These are phyloP conservation scores for Rhizopus sp. DNA, from an alignment of 371 early-diverging fungal genomes.

Conservation along the genomic window DNA sequence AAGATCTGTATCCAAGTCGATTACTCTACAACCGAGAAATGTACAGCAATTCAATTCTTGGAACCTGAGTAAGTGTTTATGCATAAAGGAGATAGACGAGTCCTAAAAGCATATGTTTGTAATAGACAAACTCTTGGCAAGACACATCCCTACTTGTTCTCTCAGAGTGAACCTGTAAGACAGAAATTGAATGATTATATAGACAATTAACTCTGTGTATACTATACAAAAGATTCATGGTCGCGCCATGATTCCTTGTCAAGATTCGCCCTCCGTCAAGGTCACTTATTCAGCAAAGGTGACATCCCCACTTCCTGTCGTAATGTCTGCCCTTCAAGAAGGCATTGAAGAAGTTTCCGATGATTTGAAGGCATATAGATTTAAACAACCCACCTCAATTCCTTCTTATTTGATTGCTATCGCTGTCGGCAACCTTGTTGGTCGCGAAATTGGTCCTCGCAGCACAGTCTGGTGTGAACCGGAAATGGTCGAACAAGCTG, in stretches of 20 bases:
- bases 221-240: slow-evolving; percentile 84
- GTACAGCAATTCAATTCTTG: slow-evolving; percentile 91
- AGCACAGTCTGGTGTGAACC: slow-evolving; percentile 96
- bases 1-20: slow-evolving; percentile 59
- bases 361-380: slow-evolving; percentile 60
- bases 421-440: slow-evolving; percentile 86
- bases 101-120: neutral
- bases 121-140: slow-evolving; percentile 91
- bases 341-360: slow-evolving; percentile 45
- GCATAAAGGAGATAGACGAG: neutral
- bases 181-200: neutral
- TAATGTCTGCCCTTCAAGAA: slow-evolving; percentile 44
- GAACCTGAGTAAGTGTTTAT: slow-evolving; percentile 64
- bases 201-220: neutral
- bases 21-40: slow-evolving; percentile 82
- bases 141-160: slow-evolving; percentile 92
- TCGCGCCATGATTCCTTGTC: slow-evolving; percentile 89
- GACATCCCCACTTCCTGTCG: slow-evolving; percentile 53
- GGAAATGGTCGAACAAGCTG: slow-evolving; percentile 85
- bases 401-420: slow-evolving; percentile 95
- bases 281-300: slow-evolving; percentile 86
- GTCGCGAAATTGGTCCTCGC: slow-evolving; percentile 85
- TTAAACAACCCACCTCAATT: slow-evolving; percentile 74
- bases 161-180: slow-evolving; percentile 88
- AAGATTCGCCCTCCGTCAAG: slow-evolving; percentile 94